These are phyloP conservation scores for Ustilago vetiveriae DNA, from an alignment of 1,284 basidiomycete species.

Conservation along the genomic window DNA sequence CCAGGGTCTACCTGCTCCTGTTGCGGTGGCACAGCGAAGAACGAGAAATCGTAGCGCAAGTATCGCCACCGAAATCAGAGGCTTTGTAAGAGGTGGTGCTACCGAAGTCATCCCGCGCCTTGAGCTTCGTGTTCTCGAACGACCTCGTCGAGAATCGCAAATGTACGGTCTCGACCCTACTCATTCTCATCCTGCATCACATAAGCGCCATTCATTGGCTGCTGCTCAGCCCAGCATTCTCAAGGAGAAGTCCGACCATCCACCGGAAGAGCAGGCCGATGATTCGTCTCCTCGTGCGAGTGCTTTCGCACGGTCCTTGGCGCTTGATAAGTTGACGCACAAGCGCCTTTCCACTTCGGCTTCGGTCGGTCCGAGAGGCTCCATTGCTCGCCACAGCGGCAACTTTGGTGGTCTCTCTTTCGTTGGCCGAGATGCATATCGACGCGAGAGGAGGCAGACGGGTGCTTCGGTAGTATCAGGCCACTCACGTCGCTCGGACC, in stretches of 20 bases:
- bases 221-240: conserved; percentile 5
- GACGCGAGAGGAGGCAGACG: conserved; percentile 10
- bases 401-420: not conserved
- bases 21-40: not conserved
- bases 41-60: conserved; percentile 14
- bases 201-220: conserved; percentile 11
- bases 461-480: conserved; percentile 9
- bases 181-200: not conserved
- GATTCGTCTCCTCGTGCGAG: conserved; percentile 9
- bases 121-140: conserved; percentile 26
- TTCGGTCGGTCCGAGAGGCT: not conserved
- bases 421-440: not conserved
- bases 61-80: conserved; percentile 19
- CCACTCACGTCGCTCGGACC: not conserved
- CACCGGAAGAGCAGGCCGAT: not conserved
- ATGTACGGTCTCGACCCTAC: conserved; percentile 5
- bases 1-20: not conserved
- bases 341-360: conserved; percentile 3
- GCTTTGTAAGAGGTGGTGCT: conserved; percentile 27
- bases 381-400: not conserved
- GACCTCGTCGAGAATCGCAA: conserved; percentile 7
- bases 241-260: not conserved
- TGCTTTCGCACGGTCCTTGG: conserved; percentile 5
- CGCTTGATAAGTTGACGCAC: conserved; percentile 12
- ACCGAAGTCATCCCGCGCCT: conserved; percentile 25